These are phyloP conservation scores for Zostera marina DNA, from an alignment of 116 monocot genomes.

Conservation along the genomic window DNA sequence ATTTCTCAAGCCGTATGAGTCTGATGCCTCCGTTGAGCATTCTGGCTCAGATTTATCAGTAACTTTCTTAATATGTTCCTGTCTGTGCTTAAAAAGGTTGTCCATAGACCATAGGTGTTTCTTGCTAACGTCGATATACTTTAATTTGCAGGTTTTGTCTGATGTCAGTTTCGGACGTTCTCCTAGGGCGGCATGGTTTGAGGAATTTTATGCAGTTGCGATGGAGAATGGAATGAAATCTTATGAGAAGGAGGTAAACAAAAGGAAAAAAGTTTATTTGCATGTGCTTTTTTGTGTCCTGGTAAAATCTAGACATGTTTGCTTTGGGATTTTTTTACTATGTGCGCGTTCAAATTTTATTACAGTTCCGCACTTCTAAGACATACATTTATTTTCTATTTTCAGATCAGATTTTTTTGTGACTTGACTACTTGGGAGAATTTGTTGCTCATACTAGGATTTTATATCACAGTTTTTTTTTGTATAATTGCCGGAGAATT, in stretches of 20 bases:
- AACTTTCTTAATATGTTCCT: not conserved
- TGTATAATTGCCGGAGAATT: too few relatives aligned
- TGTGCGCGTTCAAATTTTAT: too few relatives aligned
- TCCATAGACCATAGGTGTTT: not conserved
- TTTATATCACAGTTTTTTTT: too few relatives aligned
- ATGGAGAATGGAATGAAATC: not conserved
- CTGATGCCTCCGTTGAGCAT: not conserved
- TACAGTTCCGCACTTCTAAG: too few relatives aligned
- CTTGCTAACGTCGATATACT: not conserved
- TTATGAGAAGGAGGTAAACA: not conserved
- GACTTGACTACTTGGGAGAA: too few relatives aligned
- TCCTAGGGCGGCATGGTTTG: slow-evolving; percentile 2
- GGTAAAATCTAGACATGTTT: too few relatives aligned
- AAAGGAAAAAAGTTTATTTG: too few relatives aligned
- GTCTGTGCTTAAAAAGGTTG: not conserved
- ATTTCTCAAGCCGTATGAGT: not conserved
- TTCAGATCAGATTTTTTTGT: too few relatives aligned
- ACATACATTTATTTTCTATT: too few relatives aligned
- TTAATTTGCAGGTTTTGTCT: slow-evolving; percentile 1
- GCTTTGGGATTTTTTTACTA: too few relatives aligned
- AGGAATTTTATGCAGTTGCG: slow-evolving; percentile 1
- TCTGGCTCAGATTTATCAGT: not conserved
- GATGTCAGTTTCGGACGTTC: not conserved
- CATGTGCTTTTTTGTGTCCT: too few relatives aligned
- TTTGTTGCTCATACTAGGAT: too few relatives aligned